A percentile compares a stretch with the other conserved stretches of the same genome.
Evolutionary conservation across 2,329 filamentous ascomycete genomes (phyloP).

Genomic region (Monilinia laxa): DNA sequence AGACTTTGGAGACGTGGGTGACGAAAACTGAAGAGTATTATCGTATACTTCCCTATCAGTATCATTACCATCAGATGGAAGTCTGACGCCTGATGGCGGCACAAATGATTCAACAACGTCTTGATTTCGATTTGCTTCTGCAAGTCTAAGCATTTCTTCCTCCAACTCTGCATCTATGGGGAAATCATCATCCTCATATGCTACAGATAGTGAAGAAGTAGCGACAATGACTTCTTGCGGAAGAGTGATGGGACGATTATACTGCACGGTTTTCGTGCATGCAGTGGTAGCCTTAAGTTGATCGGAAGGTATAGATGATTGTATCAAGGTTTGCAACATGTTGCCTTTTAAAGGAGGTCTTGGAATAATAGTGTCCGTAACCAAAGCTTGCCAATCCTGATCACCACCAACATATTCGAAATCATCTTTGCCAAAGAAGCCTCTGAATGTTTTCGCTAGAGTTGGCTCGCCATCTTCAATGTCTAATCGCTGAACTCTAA

Average conservation of each 20-base stretch:
- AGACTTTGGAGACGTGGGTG: conserved; percentile 25
- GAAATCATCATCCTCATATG: conserved; percentile 33
- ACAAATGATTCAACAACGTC: conserved; percentile 30
- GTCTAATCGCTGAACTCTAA: conserved; percentile 25
- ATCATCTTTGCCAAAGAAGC: conserved; percentile 24
- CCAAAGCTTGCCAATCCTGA: conserved; percentile 32
- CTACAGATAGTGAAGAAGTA: neutral
- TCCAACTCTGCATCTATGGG: conserved; percentile 34
- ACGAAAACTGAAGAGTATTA: conserved; percentile 35
- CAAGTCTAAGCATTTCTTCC: conserved; percentile 34
- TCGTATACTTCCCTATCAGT: conserved; percentile 34
- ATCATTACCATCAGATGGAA: conserved; percentile 23
- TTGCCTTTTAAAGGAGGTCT: neutral
- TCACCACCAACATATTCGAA: conserved; percentile 36
- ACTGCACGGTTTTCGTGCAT: neutral
- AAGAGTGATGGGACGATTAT: neutral
- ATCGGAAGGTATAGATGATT: neutral
- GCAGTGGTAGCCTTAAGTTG: neutral
- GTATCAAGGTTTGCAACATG: neutral
- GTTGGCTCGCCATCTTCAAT: conserved; percentile 10
- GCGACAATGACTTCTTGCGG: neutral
- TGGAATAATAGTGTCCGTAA: conserved; percentile 21
- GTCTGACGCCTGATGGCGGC: conserved; percentile 29
- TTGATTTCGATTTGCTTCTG: conserved; percentile 15
- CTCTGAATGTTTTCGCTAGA: neutral